Evolutionary conservation across 1,139 yeast species (phyloP).

Genomic region (Magnusiomyces fungicola): DNA sequence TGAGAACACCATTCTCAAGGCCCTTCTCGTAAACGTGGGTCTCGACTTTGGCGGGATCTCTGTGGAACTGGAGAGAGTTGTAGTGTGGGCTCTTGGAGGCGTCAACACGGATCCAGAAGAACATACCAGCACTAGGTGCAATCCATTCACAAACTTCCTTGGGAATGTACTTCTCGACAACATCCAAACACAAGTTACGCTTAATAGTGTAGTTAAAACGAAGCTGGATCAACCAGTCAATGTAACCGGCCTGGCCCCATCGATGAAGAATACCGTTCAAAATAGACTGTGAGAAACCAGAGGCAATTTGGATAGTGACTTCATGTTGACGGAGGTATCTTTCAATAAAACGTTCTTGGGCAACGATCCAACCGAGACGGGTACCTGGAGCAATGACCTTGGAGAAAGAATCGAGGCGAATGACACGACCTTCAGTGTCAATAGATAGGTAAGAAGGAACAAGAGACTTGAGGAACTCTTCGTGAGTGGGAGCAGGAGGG

Average conservation of each 20-base stretch:
- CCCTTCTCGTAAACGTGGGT: constrained; percentile 55
- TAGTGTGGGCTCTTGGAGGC: constrained; percentile 74
- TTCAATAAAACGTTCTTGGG: constrained; percentile 58
- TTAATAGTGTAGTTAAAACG: constrained; percentile 75
- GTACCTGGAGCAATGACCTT: constrained; percentile 91
- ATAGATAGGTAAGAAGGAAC: constrained; percentile 72
- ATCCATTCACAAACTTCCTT: constrained; percentile 42
- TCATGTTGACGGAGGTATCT: constrained; percentile 70
- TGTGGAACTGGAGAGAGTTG: constrained; percentile 38
- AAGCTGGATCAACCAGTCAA: constrained; percentile 84
- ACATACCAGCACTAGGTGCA: constrained; percentile 85
- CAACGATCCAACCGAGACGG: constrained; percentile 88
- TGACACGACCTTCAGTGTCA: constrained; percentile 84
- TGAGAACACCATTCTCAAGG: constrained; percentile 56
- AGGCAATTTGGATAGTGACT: constrained; percentile 72
- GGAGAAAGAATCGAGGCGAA: constrained; percentile 85
- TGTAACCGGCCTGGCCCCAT: constrained; percentile 71
- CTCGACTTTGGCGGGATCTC: constrained; percentile 59
- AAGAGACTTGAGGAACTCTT: constrained; percentile 57
- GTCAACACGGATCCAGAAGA: constrained; percentile 71
- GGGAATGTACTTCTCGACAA: constrained; percentile 57
- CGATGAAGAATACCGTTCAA: constrained; percentile 54
- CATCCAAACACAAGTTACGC: constrained; percentile 70
- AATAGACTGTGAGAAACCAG: constrained; percentile 73
- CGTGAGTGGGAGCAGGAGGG: constrained; percentile 24